Conservation (phyloP, 1,139 yeast genomes). For the Debaryomycetaceae sp. region DNA sequence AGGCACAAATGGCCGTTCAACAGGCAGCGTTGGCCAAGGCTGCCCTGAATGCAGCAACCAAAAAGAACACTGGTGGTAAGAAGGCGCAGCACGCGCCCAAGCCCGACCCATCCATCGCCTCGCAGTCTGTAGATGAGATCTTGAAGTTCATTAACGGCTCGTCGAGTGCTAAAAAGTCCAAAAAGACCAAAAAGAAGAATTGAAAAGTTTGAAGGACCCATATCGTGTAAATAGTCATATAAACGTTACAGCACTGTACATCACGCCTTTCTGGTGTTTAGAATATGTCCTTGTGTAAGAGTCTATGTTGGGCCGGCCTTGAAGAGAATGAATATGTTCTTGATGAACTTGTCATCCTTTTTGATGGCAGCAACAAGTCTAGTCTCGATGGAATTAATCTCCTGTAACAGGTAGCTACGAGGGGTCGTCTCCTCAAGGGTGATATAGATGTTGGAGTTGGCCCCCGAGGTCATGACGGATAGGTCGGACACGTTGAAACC, state of each 20-base stretch:
- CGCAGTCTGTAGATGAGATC: slow-evolving; percentile 63
- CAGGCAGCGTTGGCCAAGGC: slow-evolving; percentile 10
- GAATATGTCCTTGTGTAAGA: not conserved
- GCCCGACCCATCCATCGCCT: slow-evolving; percentile 53
- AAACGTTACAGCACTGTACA: not conserved
- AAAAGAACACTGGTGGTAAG: slow-evolving; percentile 19
- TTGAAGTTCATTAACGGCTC: slow-evolving; percentile 61
- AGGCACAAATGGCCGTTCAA: slow-evolving; percentile 10
- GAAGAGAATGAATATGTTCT: slow-evolving; percentile 26
- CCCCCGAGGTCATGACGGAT: slow-evolving; percentile 66
- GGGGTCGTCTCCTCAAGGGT: slow-evolving; percentile 17
- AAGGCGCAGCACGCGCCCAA: slow-evolving; percentile 24
- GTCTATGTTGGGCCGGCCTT: slow-evolving; percentile 8
- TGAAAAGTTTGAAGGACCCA: not conserved
- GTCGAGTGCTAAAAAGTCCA: slow-evolving; percentile 15
- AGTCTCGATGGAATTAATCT: slow-evolving; percentile 26
- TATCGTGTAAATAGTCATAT: slow-evolving; percentile 5
- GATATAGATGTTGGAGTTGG: slow-evolving; percentile 45
- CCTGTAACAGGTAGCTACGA: slow-evolving; percentile 18
- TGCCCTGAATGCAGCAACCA: slow-evolving; percentile 12
- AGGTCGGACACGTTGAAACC: slow-evolving; percentile 41
- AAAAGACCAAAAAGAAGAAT: slow-evolving; percentile 12
- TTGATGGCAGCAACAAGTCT: slow-evolving; percentile 21
- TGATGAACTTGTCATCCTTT: slow-evolving; percentile 29
- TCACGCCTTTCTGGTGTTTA: not conserved